These are phyloP conservation scores for Colletotrichum acutatum DNA, from an alignment of 2,329 filamentous ascomycete species.

Conservation along the genomic window DNA sequence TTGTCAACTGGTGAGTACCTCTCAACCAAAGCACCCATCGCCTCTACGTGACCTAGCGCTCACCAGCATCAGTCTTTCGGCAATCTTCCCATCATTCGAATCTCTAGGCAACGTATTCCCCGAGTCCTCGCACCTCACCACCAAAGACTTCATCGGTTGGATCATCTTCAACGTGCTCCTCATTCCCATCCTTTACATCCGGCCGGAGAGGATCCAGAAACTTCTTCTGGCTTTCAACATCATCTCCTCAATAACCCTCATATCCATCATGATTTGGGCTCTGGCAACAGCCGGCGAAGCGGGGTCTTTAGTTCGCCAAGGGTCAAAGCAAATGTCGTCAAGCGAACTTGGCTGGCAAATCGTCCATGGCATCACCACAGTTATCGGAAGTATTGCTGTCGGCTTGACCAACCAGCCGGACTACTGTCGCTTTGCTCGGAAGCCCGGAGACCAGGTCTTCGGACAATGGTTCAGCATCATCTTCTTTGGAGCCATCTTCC, in stretches of 20 bases:
- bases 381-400: constrained; percentile 55
- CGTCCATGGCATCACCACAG: constrained; percentile 51
- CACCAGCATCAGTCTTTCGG: constrained; percentile 36
- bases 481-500: constrained; percentile 51
- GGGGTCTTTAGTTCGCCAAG: constrained; percentile 40
- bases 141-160: constrained; percentile 44
- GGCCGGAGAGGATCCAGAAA: constrained; percentile 51
- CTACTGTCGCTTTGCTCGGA: constrained; percentile 54
- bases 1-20: constrained; percentile 32
- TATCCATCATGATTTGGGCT: constrained; percentile 49
- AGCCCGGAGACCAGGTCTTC: constrained; percentile 52
- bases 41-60: not conserved
- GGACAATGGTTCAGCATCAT: constrained; percentile 51
- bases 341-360: constrained; percentile 48
- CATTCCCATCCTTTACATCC: constrained; percentile 54
- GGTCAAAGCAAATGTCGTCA: constrained; percentile 27
- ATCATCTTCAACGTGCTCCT: constrained; percentile 42
- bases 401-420: constrained; percentile 58
- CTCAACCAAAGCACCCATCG: no score
- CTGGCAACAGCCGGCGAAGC: constrained; percentile 45
- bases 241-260: constrained; percentile 44
- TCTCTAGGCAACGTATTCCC: constrained; percentile 40
- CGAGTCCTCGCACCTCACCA: constrained; percentile 38
- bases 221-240: constrained; percentile 44
- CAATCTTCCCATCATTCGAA: constrained; percentile 42